Evolutionary conservation across 192 early-diverging fungal genomes (phyloP), one percentile per base, ranked within the genome.

Genomic region (Podila epicladia): DNA sequence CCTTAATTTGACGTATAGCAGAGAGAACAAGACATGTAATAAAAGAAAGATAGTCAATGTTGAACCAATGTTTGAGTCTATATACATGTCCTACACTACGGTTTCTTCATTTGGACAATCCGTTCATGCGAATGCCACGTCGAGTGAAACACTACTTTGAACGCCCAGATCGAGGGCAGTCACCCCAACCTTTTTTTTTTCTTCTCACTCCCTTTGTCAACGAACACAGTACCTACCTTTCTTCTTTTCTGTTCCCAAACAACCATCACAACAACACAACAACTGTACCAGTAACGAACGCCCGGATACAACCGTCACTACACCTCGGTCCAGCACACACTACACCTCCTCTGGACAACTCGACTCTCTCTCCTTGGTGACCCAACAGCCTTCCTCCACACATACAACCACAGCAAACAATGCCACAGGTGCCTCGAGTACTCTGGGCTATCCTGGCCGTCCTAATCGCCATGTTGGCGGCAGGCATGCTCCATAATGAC

Each of bases 401-500:
- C 53, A 24, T 12, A 6, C 26, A 22, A 37, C 35, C 35, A 55
- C 0, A 20, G n/a, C 4, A 41, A 62, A 57, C 4, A 62, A 72
- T 73, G 71, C 38, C 71, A 33, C 65, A 57, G 50, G 64, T 69
- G 71, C 55, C 38, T 15, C 53, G 33, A 9, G 20, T 65, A 37
- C 51, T 65, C 57, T 64, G 66, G 55, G 31, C 77, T 31, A 69
- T 80, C 51, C 57, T 80, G 5, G 58, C 66, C 22, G 77, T 50
- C 15, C 33, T 80, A 62, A 68, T 80, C 60, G 77, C 77, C 57
- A 55, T 80, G 41, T 63, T 79, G 9, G 71, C 60, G 8, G 65
- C 77, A 33, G 71, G 71, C 49, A 69, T 80, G 67, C 62, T 73
- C 71, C 69, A 60, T 22, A 61, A 45, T 13, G 67, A 65, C 17